Percentiles rank a stretch among this genome's conserved stretches.
Evolutionary conservation across 2,329 filamentous ascomycete species (phyloP).

Genomic region (Clonostachys solani): DNA sequence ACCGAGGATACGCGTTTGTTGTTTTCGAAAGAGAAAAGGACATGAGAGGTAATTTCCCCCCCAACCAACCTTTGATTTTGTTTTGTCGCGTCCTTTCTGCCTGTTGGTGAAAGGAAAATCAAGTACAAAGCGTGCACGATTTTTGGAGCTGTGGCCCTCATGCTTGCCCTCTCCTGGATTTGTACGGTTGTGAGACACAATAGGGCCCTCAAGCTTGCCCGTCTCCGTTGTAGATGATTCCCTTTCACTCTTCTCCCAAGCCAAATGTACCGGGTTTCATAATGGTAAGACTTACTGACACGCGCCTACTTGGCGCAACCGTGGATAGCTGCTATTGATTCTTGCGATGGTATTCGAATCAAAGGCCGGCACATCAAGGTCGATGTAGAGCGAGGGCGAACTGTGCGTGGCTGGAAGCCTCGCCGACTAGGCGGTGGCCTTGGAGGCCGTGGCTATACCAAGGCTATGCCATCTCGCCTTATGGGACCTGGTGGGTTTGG

Average conservation of each 20-base stretch:
- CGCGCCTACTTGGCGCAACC: slow-evolving; percentile 53
- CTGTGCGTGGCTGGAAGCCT: slow-evolving; percentile 90
- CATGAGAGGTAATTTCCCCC: slow-evolving; percentile 81
- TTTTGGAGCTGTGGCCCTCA: slow-evolving; percentile 32
- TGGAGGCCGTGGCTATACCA: slow-evolving; percentile 90
- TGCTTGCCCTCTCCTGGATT: slow-evolving; percentile 30
- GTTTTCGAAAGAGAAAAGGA: slow-evolving; percentile 97
- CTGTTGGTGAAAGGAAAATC: slow-evolving; percentile 1
- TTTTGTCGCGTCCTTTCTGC: slow-evolving; percentile 16
- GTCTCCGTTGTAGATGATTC: slow-evolving; percentile 30
- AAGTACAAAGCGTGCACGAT: slow-evolving; percentile 5
- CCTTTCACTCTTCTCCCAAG: slow-evolving; percentile 13
- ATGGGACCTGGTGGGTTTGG: slow-evolving; percentile 57
- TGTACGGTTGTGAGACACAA: slow-evolving; percentile 36
- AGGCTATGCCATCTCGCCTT: slow-evolving; percentile 65
- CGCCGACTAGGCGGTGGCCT: slow-evolving; percentile 87
- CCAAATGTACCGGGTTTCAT: slow-evolving; percentile 6
- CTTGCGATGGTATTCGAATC: slow-evolving; percentile 83
- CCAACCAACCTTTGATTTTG: slow-evolving; percentile 21
- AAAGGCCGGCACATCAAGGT: slow-evolving; percentile 89
- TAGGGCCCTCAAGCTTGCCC: slow-evolving; percentile 54
- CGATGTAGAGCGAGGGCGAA: slow-evolving; percentile 93
- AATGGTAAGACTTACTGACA: slow-evolving; percentile 68
- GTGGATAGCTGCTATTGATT: slow-evolving; percentile 81
- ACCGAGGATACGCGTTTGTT: slow-evolving; percentile 92